phyloP scores from a whole-genome alignment of 2,329 filamentous ascomycete genomes.

The Metarhizium humberi region DNA sequence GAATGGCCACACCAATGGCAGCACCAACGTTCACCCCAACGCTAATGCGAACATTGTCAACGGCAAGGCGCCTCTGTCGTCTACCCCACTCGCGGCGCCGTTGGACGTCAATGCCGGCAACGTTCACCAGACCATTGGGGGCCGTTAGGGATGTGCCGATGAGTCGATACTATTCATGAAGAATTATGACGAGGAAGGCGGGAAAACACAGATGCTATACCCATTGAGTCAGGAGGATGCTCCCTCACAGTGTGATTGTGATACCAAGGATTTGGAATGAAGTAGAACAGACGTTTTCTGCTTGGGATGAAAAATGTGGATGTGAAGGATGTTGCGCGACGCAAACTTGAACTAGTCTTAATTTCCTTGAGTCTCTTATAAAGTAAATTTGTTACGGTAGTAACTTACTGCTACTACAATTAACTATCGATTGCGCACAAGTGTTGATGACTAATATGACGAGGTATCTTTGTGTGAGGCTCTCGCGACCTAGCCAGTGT shows the following conservation, averaged over 20 bases:
- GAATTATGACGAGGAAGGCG: background rate
- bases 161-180: slow-evolving; percentile 5
- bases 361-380: background rate
- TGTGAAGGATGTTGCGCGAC: background rate
- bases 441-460: too few species aligned
- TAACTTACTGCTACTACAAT: background rate
- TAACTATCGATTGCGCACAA: too few species aligned
- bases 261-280: slow-evolving; percentile 1
- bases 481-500: too few species aligned
- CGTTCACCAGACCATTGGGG: slow-evolving; percentile 3
- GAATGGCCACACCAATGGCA: slow-evolving; percentile 13
- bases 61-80: slow-evolving; percentile 1
- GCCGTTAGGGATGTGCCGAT: slow-evolving; percentile 11
- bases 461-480: too few species aligned
- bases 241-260: background rate
- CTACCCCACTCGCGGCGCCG: background rate
- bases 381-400: background rate
- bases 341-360: background rate
- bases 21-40: slow-evolving; percentile 7
- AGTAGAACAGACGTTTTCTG: background rate
- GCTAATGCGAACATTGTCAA: slow-evolving; percentile 1
- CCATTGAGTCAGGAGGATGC: slow-evolving; percentile 6
- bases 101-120: slow-evolving; percentile 1
- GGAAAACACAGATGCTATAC: slow-evolving; percentile 9
- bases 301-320: background rate